Conservation (phyloP, 73 alveolate genomes). For the Paramecium pentaurelia region DNA sequence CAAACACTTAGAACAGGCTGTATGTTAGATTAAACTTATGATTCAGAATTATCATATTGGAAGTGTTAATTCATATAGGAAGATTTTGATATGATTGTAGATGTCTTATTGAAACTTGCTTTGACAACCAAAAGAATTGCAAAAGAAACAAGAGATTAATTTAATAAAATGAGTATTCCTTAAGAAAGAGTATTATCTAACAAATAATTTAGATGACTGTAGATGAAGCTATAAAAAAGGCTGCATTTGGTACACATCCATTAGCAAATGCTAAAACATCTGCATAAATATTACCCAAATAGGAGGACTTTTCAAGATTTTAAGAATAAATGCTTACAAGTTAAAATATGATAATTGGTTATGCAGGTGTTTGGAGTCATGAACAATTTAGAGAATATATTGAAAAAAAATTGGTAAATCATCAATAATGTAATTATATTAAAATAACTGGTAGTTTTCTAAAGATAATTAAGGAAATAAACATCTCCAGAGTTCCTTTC, state of each 20-base stretch:
- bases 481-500: background rate
- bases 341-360: conserved; percentile 21
- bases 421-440: background rate
- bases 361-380: conserved; percentile 41
- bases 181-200: background rate
- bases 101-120: background rate
- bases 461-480: conserved; percentile 1
- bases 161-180: background rate
- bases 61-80: conserved; percentile 35
- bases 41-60: conserved; percentile 23
- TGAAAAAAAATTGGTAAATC: conserved; percentile 36
- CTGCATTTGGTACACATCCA: conserved; percentile 31
- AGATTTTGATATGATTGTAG: conserved; percentile 18
- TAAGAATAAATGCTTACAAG: conserved; percentile 31
- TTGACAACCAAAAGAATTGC: background rate
- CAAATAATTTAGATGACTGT: background rate
- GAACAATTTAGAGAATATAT: conserved; percentile 27
- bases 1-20: background rate
- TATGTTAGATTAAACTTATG: background rate
- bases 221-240: conserved; percentile 20
- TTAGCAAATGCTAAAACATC: background rate
- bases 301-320: background rate
- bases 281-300: background rate
- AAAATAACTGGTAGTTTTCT: background rate
- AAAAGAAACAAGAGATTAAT: conserved; percentile 8